phyloP scores from a whole-genome alignment of 164 flowering plant species.

The Chimonanthus salicifolius region DNA sequence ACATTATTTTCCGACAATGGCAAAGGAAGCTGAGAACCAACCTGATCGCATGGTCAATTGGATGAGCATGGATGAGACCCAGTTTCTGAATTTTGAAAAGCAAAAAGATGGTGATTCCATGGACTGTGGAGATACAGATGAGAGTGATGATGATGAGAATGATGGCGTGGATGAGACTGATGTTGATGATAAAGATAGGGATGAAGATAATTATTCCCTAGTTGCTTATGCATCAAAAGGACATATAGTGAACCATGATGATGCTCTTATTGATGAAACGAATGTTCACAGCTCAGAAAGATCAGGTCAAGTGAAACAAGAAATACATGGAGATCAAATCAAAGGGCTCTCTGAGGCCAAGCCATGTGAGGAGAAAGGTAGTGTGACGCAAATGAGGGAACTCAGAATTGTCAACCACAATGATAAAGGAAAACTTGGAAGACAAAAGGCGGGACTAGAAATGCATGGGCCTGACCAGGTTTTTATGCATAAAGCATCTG shows the following conservation, averaged over 20 bases:
- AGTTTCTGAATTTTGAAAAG: slow-evolving; percentile 26
- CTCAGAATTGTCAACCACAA: slow-evolving; percentile 8
- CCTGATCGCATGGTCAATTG: slow-evolving; percentile 33
- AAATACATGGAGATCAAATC: slow-evolving; percentile 9
- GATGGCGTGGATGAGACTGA: slow-evolving; percentile 19
- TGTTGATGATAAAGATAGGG: slow-evolving; percentile 14
- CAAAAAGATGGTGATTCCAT: slow-evolving; percentile 25
- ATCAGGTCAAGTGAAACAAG: slow-evolving; percentile 13
- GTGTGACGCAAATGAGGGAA: slow-evolving; percentile 8
- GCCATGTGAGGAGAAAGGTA: neutral
- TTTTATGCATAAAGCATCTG: slow-evolving; percentile 15
- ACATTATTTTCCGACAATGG: slow-evolving; percentile 6
- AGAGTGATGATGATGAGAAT: slow-evolving; percentile 28
- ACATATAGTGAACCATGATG: slow-evolving; percentile 7
- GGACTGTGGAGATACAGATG: slow-evolving; percentile 36
- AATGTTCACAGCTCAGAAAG: slow-evolving; percentile 5
- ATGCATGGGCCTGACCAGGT: slow-evolving; percentile 15
- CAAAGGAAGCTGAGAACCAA: neutral
- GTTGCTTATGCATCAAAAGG: slow-evolving; percentile 12
- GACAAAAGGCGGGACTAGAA: slow-evolving; percentile 10
- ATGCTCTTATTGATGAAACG: slow-evolving; percentile 1
- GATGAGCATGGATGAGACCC: slow-evolving; percentile 51
- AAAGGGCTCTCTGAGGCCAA: slow-evolving; percentile 4
- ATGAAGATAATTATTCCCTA: slow-evolving; percentile 11
- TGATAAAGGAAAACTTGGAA: slow-evolving; percentile 15